phyloP scores from a whole-genome alignment of 495 filamentous ascomycete species.

The Aspergillus biplanus region DNA sequence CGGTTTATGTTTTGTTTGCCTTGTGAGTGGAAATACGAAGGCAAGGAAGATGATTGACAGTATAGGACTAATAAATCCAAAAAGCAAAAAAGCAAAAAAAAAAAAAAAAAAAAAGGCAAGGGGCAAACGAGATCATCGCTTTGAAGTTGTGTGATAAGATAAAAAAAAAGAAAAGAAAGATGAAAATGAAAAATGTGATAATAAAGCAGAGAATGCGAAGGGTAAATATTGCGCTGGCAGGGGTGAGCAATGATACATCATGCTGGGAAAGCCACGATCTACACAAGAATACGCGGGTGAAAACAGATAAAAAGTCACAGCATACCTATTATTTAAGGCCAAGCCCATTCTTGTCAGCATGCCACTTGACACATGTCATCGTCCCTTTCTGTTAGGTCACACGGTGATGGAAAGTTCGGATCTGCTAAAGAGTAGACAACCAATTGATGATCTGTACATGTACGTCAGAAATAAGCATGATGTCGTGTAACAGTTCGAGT shows the following conservation, averaged over 20 bases:
- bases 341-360: not conserved
- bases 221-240: no score
- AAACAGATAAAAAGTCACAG: not conserved
- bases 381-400: not conserved
- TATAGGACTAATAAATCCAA: not conserved
- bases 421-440: constrained; percentile 38
- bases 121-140: not conserved
- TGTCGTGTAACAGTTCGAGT: constrained; percentile 11
- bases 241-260: no score
- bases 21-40: not conserved
- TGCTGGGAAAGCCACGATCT: no score
- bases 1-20: not conserved
- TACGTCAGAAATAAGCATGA: constrained; percentile 10
- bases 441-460: constrained; percentile 46
- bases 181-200: constrained; percentile 12
- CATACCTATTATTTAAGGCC: constrained; percentile 1
- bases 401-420: not conserved
- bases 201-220: no score
- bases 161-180: constrained; percentile 14
- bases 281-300: not conserved
- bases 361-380: not conserved
- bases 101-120: not conserved
- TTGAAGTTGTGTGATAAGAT: not conserved
- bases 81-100: not conserved
- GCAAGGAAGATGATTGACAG: not conserved